phyloP scores from a whole-genome alignment of 2,329 filamentous ascomycete species.

The Colletotrichum salicis region DNA sequence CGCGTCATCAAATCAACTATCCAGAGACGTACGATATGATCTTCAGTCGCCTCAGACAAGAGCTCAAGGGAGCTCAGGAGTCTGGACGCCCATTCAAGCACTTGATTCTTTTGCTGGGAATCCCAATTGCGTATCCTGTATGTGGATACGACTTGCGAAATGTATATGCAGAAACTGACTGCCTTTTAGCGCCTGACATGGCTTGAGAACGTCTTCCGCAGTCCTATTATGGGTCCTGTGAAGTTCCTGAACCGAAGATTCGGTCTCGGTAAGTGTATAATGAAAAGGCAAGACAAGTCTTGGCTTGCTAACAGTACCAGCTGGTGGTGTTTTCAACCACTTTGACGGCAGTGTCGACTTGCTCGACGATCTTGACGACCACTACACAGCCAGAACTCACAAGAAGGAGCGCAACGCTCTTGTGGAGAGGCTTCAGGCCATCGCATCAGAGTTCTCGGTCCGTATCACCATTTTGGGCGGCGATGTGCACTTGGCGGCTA shows the following conservation, averaged over 20 bases:
- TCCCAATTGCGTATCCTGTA: constrained; percentile 86
- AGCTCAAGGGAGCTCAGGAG: constrained; percentile 75
- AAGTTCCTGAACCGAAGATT: constrained; percentile 92
- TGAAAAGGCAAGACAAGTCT: too few species aligned
- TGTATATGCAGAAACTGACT: constrained; percentile 23
- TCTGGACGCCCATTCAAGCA: constrained; percentile 85
- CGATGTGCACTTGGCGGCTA: constrained; percentile 90
- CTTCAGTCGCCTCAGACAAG: constrained; percentile 78
- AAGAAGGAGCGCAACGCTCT: constrained; percentile 86
- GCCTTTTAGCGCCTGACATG: constrained; percentile 81
- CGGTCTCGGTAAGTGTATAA: constrained; percentile 67
- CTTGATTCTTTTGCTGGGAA: constrained; percentile 85
- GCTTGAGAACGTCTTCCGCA: constrained; percentile 91
- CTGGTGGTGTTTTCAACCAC: constrained; percentile 88
- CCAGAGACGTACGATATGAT: constrained; percentile 88
- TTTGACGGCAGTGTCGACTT: constrained; percentile 96
- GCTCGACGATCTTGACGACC: constrained; percentile 92
- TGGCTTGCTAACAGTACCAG: constrained; percentile 45
- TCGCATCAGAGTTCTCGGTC: constrained; percentile 87
- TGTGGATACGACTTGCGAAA: constrained; percentile 50
- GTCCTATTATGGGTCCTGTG: constrained; percentile 87
- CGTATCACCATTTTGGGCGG: constrained; percentile 93
- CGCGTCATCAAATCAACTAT: constrained; percentile 94
- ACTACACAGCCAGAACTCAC: constrained; percentile 93
- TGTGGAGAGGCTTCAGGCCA: constrained; percentile 81